phyloP scores from a whole-genome alignment of 2,329 filamentous ascomycete species.

The Fusarium papillatum region DNA sequence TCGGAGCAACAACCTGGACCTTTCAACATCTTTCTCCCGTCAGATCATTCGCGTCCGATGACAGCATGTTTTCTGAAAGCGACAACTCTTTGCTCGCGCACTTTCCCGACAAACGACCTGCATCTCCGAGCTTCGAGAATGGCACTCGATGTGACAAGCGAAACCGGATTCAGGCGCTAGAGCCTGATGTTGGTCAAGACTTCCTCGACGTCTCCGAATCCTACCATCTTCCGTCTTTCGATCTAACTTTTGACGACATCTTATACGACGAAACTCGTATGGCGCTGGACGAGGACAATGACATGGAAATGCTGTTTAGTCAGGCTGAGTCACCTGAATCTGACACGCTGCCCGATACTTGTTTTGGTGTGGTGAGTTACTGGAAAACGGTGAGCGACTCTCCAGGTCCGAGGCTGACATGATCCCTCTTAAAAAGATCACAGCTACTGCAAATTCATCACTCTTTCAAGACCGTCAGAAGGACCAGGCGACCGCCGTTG shows the following conservation, averaged over 20 bases:
- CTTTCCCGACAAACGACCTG: not conserved
- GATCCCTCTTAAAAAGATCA: not conserved
- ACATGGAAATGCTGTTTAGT: not conserved
- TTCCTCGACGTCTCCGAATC: not conserved
- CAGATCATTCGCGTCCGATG: not conserved
- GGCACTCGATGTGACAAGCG: not conserved
- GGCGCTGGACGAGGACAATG: not conserved
- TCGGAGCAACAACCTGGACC: not conserved
- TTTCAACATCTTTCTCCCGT: not conserved
- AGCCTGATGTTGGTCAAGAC: not conserved
- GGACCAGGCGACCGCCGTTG: not conserved
- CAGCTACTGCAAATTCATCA: fast-evolving
- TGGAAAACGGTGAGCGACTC: not conserved
- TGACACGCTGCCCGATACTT: not conserved
- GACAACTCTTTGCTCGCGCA: not conserved
- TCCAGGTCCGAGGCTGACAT: not conserved
- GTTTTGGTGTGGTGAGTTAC: not conserved
- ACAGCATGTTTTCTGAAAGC: not conserved
- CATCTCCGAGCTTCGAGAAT: not conserved
- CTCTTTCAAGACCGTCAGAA: not conserved
- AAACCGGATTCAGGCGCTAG: not conserved
- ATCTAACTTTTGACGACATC: not conserved
- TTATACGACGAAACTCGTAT: not conserved
- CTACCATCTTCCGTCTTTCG: not conserved
- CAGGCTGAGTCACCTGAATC: not conserved